Evolutionary conservation across 2,329 filamentous ascomycete genomes (phyloP), one percentile per base, ranked within the genome.

Genomic region (Beauveria asiatica): DNA sequence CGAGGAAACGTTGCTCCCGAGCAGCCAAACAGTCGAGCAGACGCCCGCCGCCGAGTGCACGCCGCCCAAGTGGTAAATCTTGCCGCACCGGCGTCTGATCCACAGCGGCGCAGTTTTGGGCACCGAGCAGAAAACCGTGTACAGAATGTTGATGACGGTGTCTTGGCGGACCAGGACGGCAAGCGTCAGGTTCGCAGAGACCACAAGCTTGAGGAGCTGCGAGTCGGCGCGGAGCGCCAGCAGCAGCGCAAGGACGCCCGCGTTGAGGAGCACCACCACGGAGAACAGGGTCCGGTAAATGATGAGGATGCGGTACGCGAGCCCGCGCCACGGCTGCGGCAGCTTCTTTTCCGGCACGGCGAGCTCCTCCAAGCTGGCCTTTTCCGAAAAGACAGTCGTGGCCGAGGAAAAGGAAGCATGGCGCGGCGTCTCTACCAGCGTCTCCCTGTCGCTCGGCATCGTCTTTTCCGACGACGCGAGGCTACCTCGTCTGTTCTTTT

Each of bases 251-350:
- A 82, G 73, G 33, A 79, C 80, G 30, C 73, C 74, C 48, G 79
- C 65, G 64, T 85, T 85, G 63, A 73, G 67, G 42, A 83, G 64
- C 62, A 80, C 76, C 33, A 82, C 73, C 10, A 83, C 55, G 46
- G 79, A 78, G 69, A 85, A 84, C 9, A 85, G 76, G 5, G 79
- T 76, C 23, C 83, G 77, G 65, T 85, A 85, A 27, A 79, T 73
- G 57, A 80, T 80, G 65, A 83, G 74, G 60, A 82, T 68, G 33
- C 75, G 74, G 66, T 75, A 72, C 33, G 75, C 70, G 33, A 80
- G 64, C 57, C 73, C 75, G 54, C 76, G 72, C 61, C 72, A 69
- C 5, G 71, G 72, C 44, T 75, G 74, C 2, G 68, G 64, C 27
- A 72, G 70, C 19, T 70, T 71, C 68, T 81, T 81, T 8, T 67